Evolutionary conservation across 495 filamentous ascomycete species (phyloP).

Genomic region (Penicillium ucsense): DNA sequence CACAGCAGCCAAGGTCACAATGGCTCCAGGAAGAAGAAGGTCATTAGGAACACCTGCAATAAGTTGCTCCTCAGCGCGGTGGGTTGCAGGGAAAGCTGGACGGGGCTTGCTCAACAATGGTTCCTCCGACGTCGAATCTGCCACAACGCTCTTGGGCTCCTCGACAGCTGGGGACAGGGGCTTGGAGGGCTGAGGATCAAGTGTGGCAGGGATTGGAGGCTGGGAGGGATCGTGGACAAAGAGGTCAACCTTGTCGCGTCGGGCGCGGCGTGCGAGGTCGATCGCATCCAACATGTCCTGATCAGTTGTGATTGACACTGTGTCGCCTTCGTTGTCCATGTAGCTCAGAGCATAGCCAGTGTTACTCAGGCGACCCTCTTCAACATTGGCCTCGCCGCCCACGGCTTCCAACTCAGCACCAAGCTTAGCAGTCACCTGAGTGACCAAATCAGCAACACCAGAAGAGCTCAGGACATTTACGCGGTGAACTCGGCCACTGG

Average conservation of each 20-base stretch:
- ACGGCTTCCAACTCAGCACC: constrained; percentile 79
- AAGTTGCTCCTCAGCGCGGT: constrained; percentile 58
- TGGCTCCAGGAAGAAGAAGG: constrained; percentile 82
- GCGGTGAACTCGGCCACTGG: constrained; percentile 88
- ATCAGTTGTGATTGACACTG: constrained; percentile 94
- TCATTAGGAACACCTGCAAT: constrained; percentile 94
- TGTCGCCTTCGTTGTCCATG: constrained; percentile 93
- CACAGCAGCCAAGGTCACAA: constrained; percentile 88
- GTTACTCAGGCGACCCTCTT: constrained; percentile 67
- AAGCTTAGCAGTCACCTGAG: constrained; percentile 73
- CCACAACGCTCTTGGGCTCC: constrained; percentile 47
- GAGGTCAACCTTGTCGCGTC: constrained; percentile 86
- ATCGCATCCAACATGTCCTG: constrained; percentile 89
- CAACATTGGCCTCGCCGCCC: constrained; percentile 63
- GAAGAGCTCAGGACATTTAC: constrained; percentile 73
- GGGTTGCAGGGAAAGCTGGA: constrained; percentile 21
- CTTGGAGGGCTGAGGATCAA: constrained; percentile 56
- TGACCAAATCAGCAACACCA: constrained; percentile 74
- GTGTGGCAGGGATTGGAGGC: constrained; percentile 57
- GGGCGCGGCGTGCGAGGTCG: constrained; percentile 62
- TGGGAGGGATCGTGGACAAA: constrained; percentile 92
- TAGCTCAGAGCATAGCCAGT: constrained; percentile 94
- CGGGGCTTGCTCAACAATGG: constrained; percentile 36
- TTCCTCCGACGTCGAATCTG: constrained; percentile 45
- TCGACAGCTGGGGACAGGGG: constrained; percentile 48